Evolutionary conservation across 352 stramenopile species (phyloP).

Genomic region (Phytophthora tentaculata): DNA sequence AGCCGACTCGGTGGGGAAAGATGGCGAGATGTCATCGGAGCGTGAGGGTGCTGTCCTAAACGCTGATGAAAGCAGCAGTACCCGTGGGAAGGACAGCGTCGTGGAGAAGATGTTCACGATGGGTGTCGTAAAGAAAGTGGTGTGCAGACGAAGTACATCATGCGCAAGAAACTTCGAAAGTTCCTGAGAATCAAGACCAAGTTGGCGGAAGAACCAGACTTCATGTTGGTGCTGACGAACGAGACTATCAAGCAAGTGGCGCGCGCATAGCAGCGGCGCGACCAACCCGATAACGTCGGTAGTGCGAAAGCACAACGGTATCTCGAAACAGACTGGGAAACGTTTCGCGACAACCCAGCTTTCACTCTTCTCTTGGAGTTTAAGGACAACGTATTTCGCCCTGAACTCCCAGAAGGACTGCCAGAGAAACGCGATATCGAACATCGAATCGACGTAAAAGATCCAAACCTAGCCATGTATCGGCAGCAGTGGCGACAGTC

Average conservation of each 20-base stretch:
- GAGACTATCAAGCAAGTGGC: background rate
- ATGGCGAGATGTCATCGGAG: background rate
- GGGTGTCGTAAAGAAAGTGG: background rate
- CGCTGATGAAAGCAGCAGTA: background rate
- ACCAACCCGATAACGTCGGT: background rate
- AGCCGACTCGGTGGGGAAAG: background rate
- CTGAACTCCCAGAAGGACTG: background rate
- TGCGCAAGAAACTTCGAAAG: background rate
- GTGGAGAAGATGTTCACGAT: background rate
- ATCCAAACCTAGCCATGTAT: background rate
- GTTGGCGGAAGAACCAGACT: background rate
- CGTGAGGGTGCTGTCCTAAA: background rate
- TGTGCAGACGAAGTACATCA: background rate
- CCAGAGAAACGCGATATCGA: background rate
- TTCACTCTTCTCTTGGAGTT: background rate
- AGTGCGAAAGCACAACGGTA: background rate
- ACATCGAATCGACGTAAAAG: background rate
- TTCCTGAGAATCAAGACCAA: background rate
- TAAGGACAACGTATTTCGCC: background rate
- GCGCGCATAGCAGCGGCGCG: background rate
- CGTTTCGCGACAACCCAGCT: background rate
- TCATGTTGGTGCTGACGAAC: background rate
- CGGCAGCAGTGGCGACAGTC: no score
- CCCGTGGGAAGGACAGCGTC: background rate
- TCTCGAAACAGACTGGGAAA: background rate